Percentiles rank a stretch among this genome's conserved stretches.
Evolutionary conservation across 1,139 yeast genomes (phyloP).

Genomic region (Geotrichum fermentans): DNA sequence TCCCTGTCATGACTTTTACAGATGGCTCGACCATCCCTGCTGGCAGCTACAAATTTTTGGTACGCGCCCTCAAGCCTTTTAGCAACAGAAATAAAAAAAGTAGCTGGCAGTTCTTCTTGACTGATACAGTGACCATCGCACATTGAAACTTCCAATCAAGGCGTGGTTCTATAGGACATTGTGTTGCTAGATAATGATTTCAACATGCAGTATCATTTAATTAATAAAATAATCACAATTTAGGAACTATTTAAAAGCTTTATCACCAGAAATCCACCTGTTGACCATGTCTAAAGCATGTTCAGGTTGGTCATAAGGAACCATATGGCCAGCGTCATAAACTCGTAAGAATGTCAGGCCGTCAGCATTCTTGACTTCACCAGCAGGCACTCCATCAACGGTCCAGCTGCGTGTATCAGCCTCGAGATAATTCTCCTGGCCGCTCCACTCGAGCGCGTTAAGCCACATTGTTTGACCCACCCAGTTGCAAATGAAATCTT

Average conservation of each 20-base stretch:
- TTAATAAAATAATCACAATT: no score
- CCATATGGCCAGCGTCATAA: slow-evolving; percentile 66
- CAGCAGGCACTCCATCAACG: slow-evolving; percentile 46
- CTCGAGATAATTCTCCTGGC: slow-evolving; percentile 36
- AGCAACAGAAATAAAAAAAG: slow-evolving; percentile 2
- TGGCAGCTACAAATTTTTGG: slow-evolving; percentile 16
- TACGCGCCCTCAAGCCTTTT: slow-evolving; percentile 16
- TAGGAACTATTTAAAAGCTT: neutral
- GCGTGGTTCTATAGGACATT: no score
- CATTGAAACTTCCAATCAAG: no score
- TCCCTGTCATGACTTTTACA: slow-evolving; percentile 8
- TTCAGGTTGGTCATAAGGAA: slow-evolving; percentile 77
- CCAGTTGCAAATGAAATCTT: slow-evolving; percentile 91
- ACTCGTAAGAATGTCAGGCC: slow-evolving; percentile 60
- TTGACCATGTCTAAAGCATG: slow-evolving; percentile 70
- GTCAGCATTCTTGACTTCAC: slow-evolving; percentile 53
- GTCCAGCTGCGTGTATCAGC: slow-evolving; percentile 39
- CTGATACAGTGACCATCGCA: slow-evolving; percentile 11
- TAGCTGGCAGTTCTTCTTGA: slow-evolving; percentile 14
- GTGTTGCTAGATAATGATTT: no score
- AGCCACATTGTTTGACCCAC: slow-evolving; percentile 81
- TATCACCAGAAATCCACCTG: slow-evolving; percentile 5
- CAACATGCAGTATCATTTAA: no score
- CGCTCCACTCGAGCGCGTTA: slow-evolving; percentile 58
- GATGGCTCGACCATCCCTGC: slow-evolving; percentile 3